Evolutionary conservation across 768 basidiomycete genomes (phyloP), one percentile per base, ranked within the genome.

Genomic region (Russula sp.): DNA sequence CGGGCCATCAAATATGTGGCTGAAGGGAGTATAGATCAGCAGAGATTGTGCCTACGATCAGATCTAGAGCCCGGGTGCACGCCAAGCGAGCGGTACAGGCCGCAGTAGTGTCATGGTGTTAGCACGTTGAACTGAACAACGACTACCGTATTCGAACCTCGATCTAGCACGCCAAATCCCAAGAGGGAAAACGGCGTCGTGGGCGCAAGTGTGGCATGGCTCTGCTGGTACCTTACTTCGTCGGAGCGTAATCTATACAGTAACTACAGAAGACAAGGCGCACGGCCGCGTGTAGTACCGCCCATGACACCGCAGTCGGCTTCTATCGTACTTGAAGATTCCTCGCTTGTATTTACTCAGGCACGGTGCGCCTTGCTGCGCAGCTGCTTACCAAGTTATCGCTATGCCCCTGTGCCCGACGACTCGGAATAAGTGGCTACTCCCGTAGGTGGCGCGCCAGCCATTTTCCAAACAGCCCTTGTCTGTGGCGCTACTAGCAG

Each of bases 101-200:
- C n/a, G n/a, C n/a, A 3, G 48, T 53, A 14, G 22, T 53, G 52
- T 47, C 51, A 59, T 20, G 27, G 40, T 20, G 22, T 47, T n/a
- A 7, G n/a, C 20, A 27, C 22, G 10, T 48, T 48, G 4, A 22
- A 10, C 22, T 11, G 47, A 27, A 60, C 59, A 60, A 60, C 22
- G 34, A n/a, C 52, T 60, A 18, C 59, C 37, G 37, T 53, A 53
- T 60, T 18, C 16, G 59, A 44, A 37, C 51, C n/a, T n/a, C 20
- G 14, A 7, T 27, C 31, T 32, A 13, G 11, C 44, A 54, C 32
- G 34, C 35, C 44, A 53, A 60, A 37, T 60, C 44, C 34, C 6
- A 53, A 60, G 11, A 0, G 52, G 44, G 44, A 27, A 37, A n/a
- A 44, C 20, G n/a, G 27, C 34, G 6, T 2, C 20, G 35, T 20